Evolutionary conservation across 148 eudicot genomes (phyloP).

Genomic region (Amaranthus hypochondriacus): DNA sequence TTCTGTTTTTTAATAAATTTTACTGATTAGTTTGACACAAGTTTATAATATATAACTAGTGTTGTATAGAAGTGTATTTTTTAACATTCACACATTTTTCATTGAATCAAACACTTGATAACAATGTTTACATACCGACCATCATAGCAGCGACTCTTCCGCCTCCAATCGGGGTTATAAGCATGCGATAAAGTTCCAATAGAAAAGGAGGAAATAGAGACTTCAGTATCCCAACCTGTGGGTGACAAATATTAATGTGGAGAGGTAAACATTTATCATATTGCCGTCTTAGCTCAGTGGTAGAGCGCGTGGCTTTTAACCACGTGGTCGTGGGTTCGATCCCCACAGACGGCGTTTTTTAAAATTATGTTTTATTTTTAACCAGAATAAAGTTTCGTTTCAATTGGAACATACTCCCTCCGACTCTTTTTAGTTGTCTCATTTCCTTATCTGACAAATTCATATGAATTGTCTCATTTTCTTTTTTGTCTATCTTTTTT

Average conservation of each 20-base stretch:
- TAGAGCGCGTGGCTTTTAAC: slow-evolving; percentile 42
- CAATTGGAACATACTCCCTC: too few relatives aligned
- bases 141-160: slow-evolving; percentile 80
- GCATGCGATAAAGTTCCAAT: slow-evolving; percentile 63
- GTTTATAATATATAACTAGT: too few relatives aligned
- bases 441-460: too few relatives aligned
- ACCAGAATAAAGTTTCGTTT: too few relatives aligned
- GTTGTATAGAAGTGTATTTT: too few relatives aligned
- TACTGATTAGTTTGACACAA: too few relatives aligned
- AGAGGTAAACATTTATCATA: not conserved
- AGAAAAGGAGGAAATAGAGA: slow-evolving; percentile 76
- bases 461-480: too few relatives aligned
- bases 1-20: too few relatives aligned
- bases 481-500: too few relatives aligned
- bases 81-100: too few relatives aligned
- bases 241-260: slow-evolving; percentile 7
- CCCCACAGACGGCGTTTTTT: slow-evolving; percentile 22
- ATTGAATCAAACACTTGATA: too few relatives aligned
- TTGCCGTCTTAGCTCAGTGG: slow-evolving; percentile 37
- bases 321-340: slow-evolving; percentile 26
- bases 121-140: slow-evolving; percentile 60
- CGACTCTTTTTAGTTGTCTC: too few relatives aligned
- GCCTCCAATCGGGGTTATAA: slow-evolving; percentile 70
- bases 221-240: slow-evolving; percentile 63
- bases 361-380: not conserved